A percentile compares a stretch with the other conserved stretches of the same genome.
Conservation (phyloP, 768 basidiomycete genomes). For the Lentinus tigrinus region DNA sequence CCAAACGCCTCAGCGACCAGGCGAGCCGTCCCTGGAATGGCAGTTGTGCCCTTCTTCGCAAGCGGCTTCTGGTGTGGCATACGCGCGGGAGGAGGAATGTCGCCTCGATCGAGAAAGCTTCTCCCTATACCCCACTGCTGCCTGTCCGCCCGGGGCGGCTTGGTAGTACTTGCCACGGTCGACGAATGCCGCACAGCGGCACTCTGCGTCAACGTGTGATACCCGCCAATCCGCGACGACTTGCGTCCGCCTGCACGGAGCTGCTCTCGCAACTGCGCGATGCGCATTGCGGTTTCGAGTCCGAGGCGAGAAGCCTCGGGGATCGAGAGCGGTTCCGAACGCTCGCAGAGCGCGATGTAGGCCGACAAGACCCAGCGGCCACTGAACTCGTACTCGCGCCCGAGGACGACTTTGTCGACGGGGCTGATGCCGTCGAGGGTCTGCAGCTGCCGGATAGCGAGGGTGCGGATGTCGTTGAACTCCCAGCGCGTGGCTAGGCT, state of each 20-base stretch:
- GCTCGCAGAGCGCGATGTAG: constrained; percentile 35
- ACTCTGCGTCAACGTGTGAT: constrained; percentile 7
- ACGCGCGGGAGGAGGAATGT: constrained; percentile 2
- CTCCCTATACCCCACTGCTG: constrained; percentile 7
- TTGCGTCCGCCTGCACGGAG: constrained; percentile 6
- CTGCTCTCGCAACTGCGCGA: constrained; percentile 40
- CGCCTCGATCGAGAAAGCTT: constrained; percentile 4
- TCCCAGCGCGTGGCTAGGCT: constrained; percentile 39
- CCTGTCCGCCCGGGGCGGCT: background rate
- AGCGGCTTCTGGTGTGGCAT: background rate
- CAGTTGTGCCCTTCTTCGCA: background rate
- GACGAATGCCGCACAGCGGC: constrained; percentile 1
- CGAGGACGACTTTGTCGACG: constrained; percentile 38
- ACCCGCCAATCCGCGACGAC: constrained; percentile 11
- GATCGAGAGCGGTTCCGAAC: constrained; percentile 35
- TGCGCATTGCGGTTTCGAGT: constrained; percentile 34
- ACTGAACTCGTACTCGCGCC: constrained; percentile 36
- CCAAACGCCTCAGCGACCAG: constrained; percentile 15
- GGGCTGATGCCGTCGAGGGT: constrained; percentile 32
- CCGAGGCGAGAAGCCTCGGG: constrained; percentile 45
- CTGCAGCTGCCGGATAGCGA: constrained; percentile 41
- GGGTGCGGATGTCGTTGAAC: constrained; percentile 38
- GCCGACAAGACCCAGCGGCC: constrained; percentile 35
- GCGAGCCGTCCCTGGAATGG: constrained; percentile 10
- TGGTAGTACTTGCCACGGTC: background rate